Evolutionary conservation across 2,329 filamentous ascomycete species (phyloP).

Genomic region (Fusarium torreyae): DNA sequence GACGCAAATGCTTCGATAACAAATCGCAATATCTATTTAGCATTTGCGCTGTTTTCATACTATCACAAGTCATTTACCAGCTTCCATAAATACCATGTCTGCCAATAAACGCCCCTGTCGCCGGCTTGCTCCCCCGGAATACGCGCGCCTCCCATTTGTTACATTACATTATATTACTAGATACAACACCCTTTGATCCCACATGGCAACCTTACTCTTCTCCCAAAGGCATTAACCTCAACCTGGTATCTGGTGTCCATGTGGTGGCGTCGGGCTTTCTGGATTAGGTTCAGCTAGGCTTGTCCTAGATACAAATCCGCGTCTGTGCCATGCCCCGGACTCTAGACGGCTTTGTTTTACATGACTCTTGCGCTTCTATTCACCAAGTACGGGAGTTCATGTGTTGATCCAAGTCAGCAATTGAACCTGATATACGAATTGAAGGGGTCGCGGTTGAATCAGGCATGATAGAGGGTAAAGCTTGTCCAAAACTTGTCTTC

Average conservation of each 20-base stretch:
- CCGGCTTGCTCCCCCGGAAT: constrained; percentile 41
- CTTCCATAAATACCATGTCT: constrained; percentile 37
- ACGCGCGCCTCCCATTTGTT: constrained; percentile 25
- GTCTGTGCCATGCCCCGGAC: constrained; percentile 36
- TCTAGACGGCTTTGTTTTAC: constrained; percentile 25
- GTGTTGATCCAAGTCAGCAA: constrained; percentile 1
- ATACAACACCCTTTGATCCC: constrained; percentile 25
- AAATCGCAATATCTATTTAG: constrained; percentile 12
- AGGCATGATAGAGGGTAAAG: not conserved
- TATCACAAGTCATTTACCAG: constrained; percentile 30
- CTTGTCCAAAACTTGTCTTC: not conserved
- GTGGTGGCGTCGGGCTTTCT: constrained; percentile 45
- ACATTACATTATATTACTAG: constrained; percentile 26
- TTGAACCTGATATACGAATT: not conserved
- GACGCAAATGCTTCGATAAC: not conserved
- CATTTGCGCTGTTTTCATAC: constrained; percentile 33
- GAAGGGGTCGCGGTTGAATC: not conserved
- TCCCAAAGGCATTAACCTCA: constrained; percentile 12
- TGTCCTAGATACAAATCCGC: constrained; percentile 41
- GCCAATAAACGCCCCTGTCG: constrained; percentile 29
- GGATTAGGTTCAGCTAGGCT: constrained; percentile 44
- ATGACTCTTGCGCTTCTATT: constrained; percentile 40
- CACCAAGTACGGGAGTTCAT: constrained; percentile 6
- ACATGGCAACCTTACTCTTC: constrained; percentile 35
- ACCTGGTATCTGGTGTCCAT: constrained; percentile 29